Evolutionary conservation across 371 early-diverging fungal genomes (phyloP), one percentile per base, ranked within the genome.

Genomic region (Basidiobolus heterosporus): DNA sequence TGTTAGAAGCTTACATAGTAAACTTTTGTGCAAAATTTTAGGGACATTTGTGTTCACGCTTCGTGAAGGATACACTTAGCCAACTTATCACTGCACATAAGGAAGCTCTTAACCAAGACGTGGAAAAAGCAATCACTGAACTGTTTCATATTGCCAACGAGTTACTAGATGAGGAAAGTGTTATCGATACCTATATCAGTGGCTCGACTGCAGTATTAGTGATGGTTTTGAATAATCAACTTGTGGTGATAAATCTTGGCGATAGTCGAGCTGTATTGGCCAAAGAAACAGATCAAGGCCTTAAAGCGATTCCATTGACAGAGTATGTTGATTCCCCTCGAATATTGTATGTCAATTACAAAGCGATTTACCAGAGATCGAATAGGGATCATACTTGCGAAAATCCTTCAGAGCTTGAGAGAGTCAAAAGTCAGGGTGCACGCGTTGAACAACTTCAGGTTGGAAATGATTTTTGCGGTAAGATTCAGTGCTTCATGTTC

Each of bases 321-420:
- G 22, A 13, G 42, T 42, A 42, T 13, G 42, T 18, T 42, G 20
- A n/a, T 3, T 17, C 3, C 9, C 30, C 9, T 30, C 9, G 30
- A 3, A 30, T 30, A n/a, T 36, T 9, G 37, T 36, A 36, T 36
- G n/a, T 36, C n/a, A 9, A 36, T n/a, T 36, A 36, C 8, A 9
- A 36, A 9, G 37, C n/a, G n/a, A n/a, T n/a, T n/a, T n/a, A n/a
- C n/a, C n/a, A n/a, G 19, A 3, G 4, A 13, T 42, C 5, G 17
- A 20, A 42, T 20, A 42, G 42, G 13, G 42, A 42, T 42, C 42
- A 42, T 42, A 42, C 17, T 18, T 42, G 42, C 18, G 42, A 17
- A 13, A 22, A 42, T 20, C 42, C 42, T 20, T 9, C 17, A 15
- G 42, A 42, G 42, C 20, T 42, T 3, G 42, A 42, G 11, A 2